These are phyloP conservation scores for Ilex asprella DNA, from an alignment of 257 asterid species.

Conservation along the genomic window DNA sequence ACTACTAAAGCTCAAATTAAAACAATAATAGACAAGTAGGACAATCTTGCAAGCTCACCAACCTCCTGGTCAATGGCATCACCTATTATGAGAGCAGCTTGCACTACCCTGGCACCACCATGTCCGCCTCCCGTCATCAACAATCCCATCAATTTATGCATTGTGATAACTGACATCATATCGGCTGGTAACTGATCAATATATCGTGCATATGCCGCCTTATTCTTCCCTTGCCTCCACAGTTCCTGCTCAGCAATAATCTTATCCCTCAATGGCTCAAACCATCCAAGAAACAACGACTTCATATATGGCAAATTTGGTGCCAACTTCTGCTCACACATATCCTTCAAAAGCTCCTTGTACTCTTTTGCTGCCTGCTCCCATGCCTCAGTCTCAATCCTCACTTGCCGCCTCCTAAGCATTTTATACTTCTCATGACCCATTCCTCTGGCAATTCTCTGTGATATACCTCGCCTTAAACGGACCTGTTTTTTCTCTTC, in stretches of 20 bases:
- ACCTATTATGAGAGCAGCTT: constrained; percentile 68
- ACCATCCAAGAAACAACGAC: constrained; percentile 85
- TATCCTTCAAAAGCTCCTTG: constrained; percentile 66
- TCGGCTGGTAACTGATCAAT: constrained; percentile 76
- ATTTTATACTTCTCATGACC: constrained; percentile 36
- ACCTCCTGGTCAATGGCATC: constrained; percentile 95
- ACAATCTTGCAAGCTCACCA: constrained; percentile 18
- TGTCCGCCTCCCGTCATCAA: constrained; percentile 72
- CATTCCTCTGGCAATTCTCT: constrained; percentile 29
- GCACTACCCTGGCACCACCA: constrained; percentile 65
- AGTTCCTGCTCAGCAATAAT: constrained; percentile 67
- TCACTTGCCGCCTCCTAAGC: constrained; percentile 64
- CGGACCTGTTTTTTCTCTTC: constrained; percentile 39
- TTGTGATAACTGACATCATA: constrained; percentile 84
- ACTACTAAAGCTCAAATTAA: background rate
- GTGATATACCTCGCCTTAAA: constrained; percentile 23
- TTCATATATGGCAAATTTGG: constrained; percentile 88
- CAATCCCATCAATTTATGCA: constrained; percentile 76
- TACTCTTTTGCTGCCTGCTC: constrained; percentile 71
- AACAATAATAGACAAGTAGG: background rate
- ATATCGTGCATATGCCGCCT: constrained; percentile 45
- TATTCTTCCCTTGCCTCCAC: constrained; percentile 50
- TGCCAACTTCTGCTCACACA: constrained; percentile 86
- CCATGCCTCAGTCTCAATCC: constrained; percentile 87
- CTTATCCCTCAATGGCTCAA: constrained; percentile 71